These are phyloP conservation scores for Dendrobium chrysotoxum DNA, from an alignment of 106 monocot genomes.

Conservation along the genomic window DNA sequence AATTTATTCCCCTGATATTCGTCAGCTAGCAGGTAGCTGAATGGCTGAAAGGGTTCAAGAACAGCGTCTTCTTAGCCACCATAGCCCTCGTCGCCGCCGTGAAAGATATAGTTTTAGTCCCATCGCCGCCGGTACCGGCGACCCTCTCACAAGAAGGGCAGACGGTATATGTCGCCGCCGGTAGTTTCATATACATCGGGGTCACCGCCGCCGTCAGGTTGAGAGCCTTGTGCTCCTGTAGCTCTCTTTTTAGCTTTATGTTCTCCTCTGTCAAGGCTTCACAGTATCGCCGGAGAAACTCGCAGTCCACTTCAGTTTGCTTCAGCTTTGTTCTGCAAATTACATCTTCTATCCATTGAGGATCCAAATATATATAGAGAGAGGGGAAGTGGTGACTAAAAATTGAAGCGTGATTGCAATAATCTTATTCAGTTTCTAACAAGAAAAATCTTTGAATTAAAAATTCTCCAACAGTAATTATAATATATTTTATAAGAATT, in stretches of 20 bases:
- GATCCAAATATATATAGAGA: neutral
- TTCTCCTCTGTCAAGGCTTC: conserved; percentile 57
- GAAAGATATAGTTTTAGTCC: neutral
- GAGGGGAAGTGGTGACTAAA: no score
- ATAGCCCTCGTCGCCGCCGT: neutral
- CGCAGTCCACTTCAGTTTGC: conserved; percentile 58
- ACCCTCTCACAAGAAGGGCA: conserved; percentile 46
- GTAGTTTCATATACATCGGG: conserved; percentile 15
- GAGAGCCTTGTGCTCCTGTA: conserved; percentile 34
- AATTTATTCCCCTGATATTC: neutral
- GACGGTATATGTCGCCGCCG: conserved; percentile 10
- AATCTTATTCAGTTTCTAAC: no score
- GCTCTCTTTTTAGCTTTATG: conserved; percentile 41
- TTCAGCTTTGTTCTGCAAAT: conserved; percentile 48
- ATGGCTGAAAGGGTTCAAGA: conserved; percentile 16
- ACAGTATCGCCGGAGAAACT: conserved; percentile 46
- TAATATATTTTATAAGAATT: no score
- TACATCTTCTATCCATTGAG: no score
- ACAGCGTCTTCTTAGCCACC: conserved; percentile 7
- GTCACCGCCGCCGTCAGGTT: conserved; percentile 1
- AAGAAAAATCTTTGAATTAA: no score
- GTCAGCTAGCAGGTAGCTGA: conserved; percentile 12
- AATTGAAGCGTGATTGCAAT: no score
- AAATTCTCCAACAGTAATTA: no score
- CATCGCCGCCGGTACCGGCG: neutral